Conservation (phyloP, 306 rosid genomes). For the Gynostemma pentaphyllum region DNA sequence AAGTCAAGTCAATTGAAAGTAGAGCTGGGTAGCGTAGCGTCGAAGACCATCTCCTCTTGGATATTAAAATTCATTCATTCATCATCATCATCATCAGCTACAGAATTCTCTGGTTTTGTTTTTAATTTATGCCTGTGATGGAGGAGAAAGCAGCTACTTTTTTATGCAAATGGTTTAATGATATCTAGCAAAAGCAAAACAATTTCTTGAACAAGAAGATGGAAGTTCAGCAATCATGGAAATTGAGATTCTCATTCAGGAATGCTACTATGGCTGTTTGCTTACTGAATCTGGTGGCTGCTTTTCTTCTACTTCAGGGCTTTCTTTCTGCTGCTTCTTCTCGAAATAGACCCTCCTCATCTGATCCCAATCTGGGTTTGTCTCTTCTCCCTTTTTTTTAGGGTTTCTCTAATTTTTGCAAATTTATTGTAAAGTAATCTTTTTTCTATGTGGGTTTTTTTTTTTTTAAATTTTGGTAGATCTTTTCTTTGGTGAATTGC, state of each 20-base stretch:
- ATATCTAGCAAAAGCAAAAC: neutral
- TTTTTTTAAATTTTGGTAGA: neutral
- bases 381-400: neutral
- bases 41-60: neutral
- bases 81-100: neutral
- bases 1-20: neutral
- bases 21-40: neutral
- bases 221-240: constrained; percentile 84
- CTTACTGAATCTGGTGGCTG: constrained; percentile 46
- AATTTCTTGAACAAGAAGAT: constrained; percentile 16
- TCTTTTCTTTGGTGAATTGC: neutral
- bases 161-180: neutral
- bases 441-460: neutral
- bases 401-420: neutral
- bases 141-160: neutral
- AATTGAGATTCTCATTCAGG: constrained; percentile 60
- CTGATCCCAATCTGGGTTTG: constrained; percentile 33
- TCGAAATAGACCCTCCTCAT: constrained; percentile 36
- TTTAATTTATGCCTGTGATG: neutral
- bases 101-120: neutral
- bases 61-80: too few relatives aligned
- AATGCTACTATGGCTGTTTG: constrained; percentile 74
- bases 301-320: constrained; percentile 64
- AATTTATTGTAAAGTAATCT: neutral
- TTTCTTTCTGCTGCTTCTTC: constrained; percentile 55